Evolutionary conservation across 2,329 filamentous ascomycete species (phyloP).

Genomic region (Mycosphaerelloides madeirae): DNA sequence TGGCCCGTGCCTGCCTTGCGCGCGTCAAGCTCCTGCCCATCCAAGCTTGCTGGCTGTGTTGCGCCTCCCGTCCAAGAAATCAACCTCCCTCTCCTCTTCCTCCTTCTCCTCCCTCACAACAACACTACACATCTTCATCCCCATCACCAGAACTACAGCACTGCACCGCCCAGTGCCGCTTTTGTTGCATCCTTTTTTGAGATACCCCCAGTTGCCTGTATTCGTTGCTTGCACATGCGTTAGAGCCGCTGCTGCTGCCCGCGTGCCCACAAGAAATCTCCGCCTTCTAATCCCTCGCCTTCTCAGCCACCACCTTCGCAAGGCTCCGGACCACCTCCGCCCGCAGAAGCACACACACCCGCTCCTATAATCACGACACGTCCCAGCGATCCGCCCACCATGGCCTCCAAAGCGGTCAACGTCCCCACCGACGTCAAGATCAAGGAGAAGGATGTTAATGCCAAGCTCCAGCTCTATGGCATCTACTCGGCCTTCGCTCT

Average conservation of each 20-base stretch:
- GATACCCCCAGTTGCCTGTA: constrained; percentile 2
- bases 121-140: neutral
- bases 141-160: constrained; percentile 1
- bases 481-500: constrained; percentile 80
- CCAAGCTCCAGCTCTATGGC: constrained; percentile 91
- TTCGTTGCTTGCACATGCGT: constrained; percentile 1
- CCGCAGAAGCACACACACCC: neutral
- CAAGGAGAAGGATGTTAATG: constrained; percentile 82
- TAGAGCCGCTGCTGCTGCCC: constrained; percentile 4
- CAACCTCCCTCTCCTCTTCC: neutral
- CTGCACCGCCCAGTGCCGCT: neutral
- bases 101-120: neutral
- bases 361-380: neutral
- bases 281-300: neutral
- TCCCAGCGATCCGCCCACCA: neutral
- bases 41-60: neutral
- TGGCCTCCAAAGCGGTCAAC: constrained; percentile 53
- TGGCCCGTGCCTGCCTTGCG: neutral
- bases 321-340: neutral
- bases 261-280: neutral
- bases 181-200: neutral
- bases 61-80: neutral
- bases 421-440: constrained; percentile 65
- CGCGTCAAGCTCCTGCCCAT: neutral
- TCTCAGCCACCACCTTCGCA: neutral